phyloP scores from a whole-genome alignment of 352 stramenopile genomes.

The Aphanomyces invadans region DNA sequence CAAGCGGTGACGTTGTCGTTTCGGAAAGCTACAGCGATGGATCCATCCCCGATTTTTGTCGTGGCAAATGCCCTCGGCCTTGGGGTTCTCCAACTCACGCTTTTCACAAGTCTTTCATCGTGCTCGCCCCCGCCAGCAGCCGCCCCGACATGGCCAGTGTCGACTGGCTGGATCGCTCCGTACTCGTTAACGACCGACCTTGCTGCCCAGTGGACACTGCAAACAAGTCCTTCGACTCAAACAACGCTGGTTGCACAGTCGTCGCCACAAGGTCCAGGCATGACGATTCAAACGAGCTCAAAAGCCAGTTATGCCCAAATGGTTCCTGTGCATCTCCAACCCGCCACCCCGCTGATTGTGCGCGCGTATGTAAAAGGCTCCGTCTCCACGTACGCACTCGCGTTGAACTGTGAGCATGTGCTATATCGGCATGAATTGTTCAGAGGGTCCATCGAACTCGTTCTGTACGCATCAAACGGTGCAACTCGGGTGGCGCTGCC shows the following conservation, averaged over 20 bases:
- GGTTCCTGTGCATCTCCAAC: conserved; percentile 1
- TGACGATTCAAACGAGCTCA: neutral
- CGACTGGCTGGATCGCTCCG: conserved; percentile 15
- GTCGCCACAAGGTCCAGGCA: neutral
- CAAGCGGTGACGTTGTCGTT: conserved; percentile 8
- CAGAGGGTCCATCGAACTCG: neutral
- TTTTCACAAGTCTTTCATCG: neutral
- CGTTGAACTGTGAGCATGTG: neutral
- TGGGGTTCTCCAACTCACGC: neutral
- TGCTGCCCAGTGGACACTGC: neutral
- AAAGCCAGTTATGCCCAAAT: neutral
- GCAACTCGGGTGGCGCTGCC: neutral
- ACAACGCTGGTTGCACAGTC: neutral
- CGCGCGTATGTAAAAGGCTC: neutral
- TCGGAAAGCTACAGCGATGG: neutral
- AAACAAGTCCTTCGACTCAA: neutral
- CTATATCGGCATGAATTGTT: neutral
- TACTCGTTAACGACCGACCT: neutral
- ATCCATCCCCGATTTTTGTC: neutral
- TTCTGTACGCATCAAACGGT: neutral
- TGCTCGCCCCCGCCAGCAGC: neutral
- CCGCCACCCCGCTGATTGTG: neutral
- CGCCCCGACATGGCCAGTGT: neutral
- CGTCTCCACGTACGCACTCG: neutral
- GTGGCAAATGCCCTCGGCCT: conserved; percentile 5